These are phyloP conservation scores for Leptographium radiaticola DNA, from an alignment of 2,329 filamentous ascomycete genomes.

Conservation along the genomic window DNA sequence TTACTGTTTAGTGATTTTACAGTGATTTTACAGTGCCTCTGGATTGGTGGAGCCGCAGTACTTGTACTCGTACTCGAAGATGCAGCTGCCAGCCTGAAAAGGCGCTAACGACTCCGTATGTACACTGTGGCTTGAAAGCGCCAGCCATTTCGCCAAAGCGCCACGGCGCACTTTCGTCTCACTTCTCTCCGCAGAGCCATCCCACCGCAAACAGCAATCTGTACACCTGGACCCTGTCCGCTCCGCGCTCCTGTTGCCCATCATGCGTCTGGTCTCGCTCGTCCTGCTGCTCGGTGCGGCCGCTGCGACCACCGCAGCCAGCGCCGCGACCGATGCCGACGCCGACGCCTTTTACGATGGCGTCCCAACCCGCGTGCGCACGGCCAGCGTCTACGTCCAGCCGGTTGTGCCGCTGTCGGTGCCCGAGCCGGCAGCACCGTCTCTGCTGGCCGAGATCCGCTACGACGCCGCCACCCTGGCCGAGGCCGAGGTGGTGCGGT, in stretches of 20 bases:
- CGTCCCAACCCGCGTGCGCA: constrained; percentile 21
- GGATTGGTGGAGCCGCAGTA: neutral
- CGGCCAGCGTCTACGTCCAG: constrained; percentile 41
- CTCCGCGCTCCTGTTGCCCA: neutral
- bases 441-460: constrained; percentile 38
- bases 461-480: constrained; percentile 34
- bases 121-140: neutral
- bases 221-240: too few relatives aligned
- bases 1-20: neutral
- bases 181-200: neutral
- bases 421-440: constrained; percentile 20
- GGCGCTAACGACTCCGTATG: neutral
- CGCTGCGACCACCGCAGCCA: neutral
- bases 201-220: too few relatives aligned
- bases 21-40: neutral
- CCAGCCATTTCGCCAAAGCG: neutral
- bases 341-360: neutral
- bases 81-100: neutral
- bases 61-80: too few relatives aligned
- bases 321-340: constrained; percentile 1
- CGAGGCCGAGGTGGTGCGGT: constrained; percentile 34
- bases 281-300: neutral
- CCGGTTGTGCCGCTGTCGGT: constrained; percentile 25
- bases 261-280: neutral
- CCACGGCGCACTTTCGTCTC: neutral